Conservation (phyloP, 2,329 filamentous ascomycete genomes). For the Diplodia corticola region DNA sequence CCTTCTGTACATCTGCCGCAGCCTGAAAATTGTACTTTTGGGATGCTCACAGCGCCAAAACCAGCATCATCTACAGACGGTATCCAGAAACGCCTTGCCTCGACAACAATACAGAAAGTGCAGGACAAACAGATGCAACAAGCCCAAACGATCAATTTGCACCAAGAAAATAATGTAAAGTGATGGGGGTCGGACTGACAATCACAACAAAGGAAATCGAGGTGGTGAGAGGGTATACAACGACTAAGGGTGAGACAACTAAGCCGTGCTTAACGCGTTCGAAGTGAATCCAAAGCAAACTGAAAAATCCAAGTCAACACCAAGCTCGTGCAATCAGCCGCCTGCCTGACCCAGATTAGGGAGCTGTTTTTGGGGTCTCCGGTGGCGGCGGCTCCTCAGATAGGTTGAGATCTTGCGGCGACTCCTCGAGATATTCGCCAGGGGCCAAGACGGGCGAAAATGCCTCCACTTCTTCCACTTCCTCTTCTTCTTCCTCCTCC, state of each 20-base stretch:
- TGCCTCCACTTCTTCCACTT: slow-evolving; percentile 23
- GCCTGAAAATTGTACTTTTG: not conserved
- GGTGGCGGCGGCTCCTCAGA: slow-evolving; percentile 19
- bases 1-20: not conserved
- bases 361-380: not conserved
- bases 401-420: slow-evolving; percentile 14
- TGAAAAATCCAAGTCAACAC: slow-evolving; percentile 14
- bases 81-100: slow-evolving; percentile 2
- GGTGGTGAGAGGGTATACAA: slow-evolving; percentile 21
- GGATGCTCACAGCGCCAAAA: not conserved
- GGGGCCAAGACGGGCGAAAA: slow-evolving; percentile 25
- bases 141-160: not conserved
- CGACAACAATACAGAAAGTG: not conserved
- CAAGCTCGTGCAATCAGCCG: not conserved
- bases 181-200: not conserved
- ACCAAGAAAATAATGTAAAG: not conserved
- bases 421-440: slow-evolving; percentile 30
- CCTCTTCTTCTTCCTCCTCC: slow-evolving; percentile 29
- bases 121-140: not conserved
- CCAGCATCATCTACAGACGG: slow-evolving; percentile 3
- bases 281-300: slow-evolving; percentile 8
- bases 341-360: not conserved
- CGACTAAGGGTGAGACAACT: slow-evolving; percentile 5
- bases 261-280: slow-evolving; percentile 2
- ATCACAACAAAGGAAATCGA: slow-evolving; percentile 10